Base-by-base conservation (phyloP, 495 filamentous ascomycete species). In the Podospora didyma region DNA sequence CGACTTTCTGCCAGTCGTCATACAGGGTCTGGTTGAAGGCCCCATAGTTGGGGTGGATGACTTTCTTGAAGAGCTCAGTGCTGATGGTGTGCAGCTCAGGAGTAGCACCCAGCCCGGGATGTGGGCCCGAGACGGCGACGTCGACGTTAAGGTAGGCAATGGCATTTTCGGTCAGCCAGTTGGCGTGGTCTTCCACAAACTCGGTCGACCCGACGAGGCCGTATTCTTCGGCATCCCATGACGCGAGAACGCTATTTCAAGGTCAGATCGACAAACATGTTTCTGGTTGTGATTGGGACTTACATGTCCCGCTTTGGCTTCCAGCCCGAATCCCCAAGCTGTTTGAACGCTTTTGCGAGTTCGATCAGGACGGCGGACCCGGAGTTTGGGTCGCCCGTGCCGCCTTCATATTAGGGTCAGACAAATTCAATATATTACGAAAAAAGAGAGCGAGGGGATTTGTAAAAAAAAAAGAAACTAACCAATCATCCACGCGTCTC, bases 221-320 rank as follows among this genome's bases (percentile, higher is more conserved):
- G 62, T 93, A 95, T 67, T 92, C 89, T 66, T 88, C 87, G 7
- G 79, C 92, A 67, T 96, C 92, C 91, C 92, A 96, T 54, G 86
- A 91, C 23, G 87, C 85, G 66, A 96, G 90, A 51, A 90, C 83
- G 56, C 52, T 54, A 31, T 31, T 31, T 31, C 9, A 9, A 3
- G 26, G 9, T 31, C 4, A 31, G 3, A 31, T 31, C 26, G 9
- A 31, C 26, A 3, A 31, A 9, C 26, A n/a, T n/a, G n/a, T n/a
- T n/a, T n/a, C n/a, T n/a, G n/a, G n/a, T n/a, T n/a, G n/a, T n/a
- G n/a, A n/a, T n/a, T n/a, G 26, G n/a, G n/a, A 3, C 52, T 46
- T 6, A 54, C 52, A 96, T 92, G 7, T 88, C 92, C 14, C 92
- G 82, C 6, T 87, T 77, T 19, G 92, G 92, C 44, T 84, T 82